Base-by-base conservation (phyloP, 768 basidiomycete genomes). In the Suillus subalutaceus region DNA sequence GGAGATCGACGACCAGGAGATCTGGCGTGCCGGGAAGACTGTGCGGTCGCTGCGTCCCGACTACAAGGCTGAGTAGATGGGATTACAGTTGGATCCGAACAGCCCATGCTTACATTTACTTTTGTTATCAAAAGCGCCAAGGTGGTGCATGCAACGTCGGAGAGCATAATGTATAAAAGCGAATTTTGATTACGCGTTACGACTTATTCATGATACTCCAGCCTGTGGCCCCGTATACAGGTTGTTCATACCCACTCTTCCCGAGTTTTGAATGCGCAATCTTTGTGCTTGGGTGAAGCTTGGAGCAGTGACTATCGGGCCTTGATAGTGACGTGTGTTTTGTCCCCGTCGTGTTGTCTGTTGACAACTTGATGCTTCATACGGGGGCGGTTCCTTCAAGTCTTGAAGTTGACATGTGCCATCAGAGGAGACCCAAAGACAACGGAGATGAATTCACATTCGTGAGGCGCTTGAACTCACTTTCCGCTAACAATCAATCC, bases 1-100 rank as follows among this genome's bases (percentile, higher is more conserved):
- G 75, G 94, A 93, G 79, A 99, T 99, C 74, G 90, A 99, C 81
- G 89, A 94, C 80, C 97, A 98, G 81, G 97, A 98, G 85, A 98
- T 99, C 79, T 99, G 97, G 97, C 84, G 94, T 67, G 96, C 97
- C 69, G 96, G 90, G 86, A 96, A 96, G 85, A 88, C 87, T 67
- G 96, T 99, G 63, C 91, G 96, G 67, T 90, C 90, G 20, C 82
- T 97, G 75, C 91, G 93, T 68, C 93, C 93, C 50, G 93, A 94
- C 74, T 88, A 89, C 82, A 93, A 91, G 83, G 79, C 89, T 52
- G 88, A 88, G 70, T 88, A 79, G 62, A 60, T 26, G 41, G 7
- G 59, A 9, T 43, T 18, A 32, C 18, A 10, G 30, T 60, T 60
- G 41, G 59, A 60, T 60, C 3, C 16, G 58, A 40, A 37, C 35